Base-by-base conservation (phyloP, 1,139 yeast species). In the Zygosaccharomyces pseudobailii region DNA sequence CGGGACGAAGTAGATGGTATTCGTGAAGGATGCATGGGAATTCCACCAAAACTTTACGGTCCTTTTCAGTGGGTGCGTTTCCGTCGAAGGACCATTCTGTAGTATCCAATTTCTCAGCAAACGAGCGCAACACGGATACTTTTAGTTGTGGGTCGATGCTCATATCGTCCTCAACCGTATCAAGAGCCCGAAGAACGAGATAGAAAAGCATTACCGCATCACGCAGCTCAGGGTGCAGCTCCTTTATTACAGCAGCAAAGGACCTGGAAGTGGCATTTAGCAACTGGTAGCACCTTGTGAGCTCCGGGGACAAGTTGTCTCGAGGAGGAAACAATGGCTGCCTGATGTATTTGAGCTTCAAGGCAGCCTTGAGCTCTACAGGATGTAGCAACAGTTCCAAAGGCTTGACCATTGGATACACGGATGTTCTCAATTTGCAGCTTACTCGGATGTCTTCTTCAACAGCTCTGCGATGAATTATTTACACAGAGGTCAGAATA, bases 121-220 rank as follows among this genome's bases (percentile, higher is more conserved):
- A 94, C 3, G 66, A 59, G 53, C 94, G 77, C 56, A 94, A 75
- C 49, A 90, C 65, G 1, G 95, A 90, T 24, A 89, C 72, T 68
- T 92, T 92, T 51, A 79, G 61, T 21, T 75, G 74, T 6, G 87
- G 81, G 50, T 80, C 82, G 49, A 94, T 70, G 7, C 92, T 77
- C 95, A 90, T 92, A 64, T 94, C 99, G 68, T 94, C 99, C 67
- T 94, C 99, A 49, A 94, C 77, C 2, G 99, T 94, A 65, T 94
- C 99, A 60, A 94, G 77, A 0, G 96, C 98, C 53, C 99, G 78
- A 56, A 92, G 72, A 25, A 89, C 77, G 52, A 92, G 70, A 68
- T 92, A 92, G 68, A 94, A 92, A 5, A 92, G 54, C 89, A 82
- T 82, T 45, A 87, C 78, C 0, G 85, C 87, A 56, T 82, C 82